Percentiles rank a stretch among this genome's conserved stretches.
Conservation (phyloP, 2,329 filamentous ascomycete genomes). For the Cercospora brassicicola region DNA sequence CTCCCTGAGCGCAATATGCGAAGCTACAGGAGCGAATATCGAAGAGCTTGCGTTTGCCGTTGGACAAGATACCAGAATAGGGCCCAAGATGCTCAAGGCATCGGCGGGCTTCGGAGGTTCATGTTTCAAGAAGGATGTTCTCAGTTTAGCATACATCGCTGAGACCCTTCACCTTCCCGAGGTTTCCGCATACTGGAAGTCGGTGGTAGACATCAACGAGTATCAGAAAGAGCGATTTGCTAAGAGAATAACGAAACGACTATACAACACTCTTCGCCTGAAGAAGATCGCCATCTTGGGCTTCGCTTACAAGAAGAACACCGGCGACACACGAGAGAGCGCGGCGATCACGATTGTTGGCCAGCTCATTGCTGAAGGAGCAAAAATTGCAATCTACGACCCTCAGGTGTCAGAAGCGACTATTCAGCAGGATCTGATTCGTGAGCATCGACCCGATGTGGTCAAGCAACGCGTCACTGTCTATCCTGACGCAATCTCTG, state of each 20-base stretch:
- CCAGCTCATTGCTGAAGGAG: slow-evolving; percentile 62
- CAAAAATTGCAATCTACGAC: slow-evolving; percentile 68
- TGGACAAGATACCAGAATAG: slow-evolving; percentile 68
- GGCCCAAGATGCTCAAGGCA: slow-evolving; percentile 70
- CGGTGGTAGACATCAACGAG: slow-evolving; percentile 74
- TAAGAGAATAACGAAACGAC: slow-evolving; percentile 62
- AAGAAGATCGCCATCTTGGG: slow-evolving; percentile 73
- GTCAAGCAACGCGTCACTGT: slow-evolving; percentile 36
- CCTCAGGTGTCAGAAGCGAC: slow-evolving; percentile 47
- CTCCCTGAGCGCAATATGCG: slow-evolving; percentile 76
- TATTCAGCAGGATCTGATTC: slow-evolving; percentile 37
- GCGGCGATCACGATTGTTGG: slow-evolving; percentile 68
- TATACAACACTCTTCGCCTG: slow-evolving; percentile 67
- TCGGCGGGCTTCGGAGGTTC: slow-evolving; percentile 76
- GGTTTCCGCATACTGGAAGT: slow-evolving; percentile 73
- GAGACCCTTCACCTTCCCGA: slow-evolving; percentile 68
- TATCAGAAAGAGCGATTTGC: slow-evolving; percentile 70
- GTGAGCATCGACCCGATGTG: slow-evolving; percentile 28
- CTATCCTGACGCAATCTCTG: slow-evolving; percentile 35
- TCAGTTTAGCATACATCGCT: slow-evolving; percentile 71
- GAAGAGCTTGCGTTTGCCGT: slow-evolving; percentile 67
- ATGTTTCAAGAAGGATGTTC: slow-evolving; percentile 79
- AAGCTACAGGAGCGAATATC: slow-evolving; percentile 73
- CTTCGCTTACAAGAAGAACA: slow-evolving; percentile 79
- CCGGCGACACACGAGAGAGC: slow-evolving; percentile 70